phyloP scores from a whole-genome alignment of 768 basidiomycete species.

The Rhodocollybia butyracea region DNA sequence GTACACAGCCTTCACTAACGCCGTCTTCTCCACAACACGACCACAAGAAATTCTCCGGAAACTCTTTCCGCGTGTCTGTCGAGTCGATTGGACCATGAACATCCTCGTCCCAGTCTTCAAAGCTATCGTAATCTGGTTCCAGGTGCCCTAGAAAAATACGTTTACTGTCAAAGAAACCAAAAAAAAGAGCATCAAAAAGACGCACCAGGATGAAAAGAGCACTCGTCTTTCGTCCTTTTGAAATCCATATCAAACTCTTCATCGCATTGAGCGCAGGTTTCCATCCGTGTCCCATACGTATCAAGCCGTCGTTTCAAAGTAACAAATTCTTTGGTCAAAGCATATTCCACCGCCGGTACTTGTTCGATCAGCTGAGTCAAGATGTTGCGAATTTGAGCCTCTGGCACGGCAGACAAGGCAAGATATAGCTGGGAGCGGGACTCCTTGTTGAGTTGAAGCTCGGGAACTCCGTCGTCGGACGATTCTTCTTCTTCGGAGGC shows the following conservation, averaged over 20 bases:
- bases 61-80: slow-evolving; percentile 31
- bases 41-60: slow-evolving; percentile 49
- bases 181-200: background rate
- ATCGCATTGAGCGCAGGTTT: slow-evolving; percentile 46
- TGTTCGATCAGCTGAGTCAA: slow-evolving; percentile 35
- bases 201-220: slow-evolving; percentile 50
- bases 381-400: slow-evolving; percentile 40
- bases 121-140: slow-evolving; percentile 35
- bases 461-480: slow-evolving; percentile 27
- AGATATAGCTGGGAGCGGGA: slow-evolving; percentile 40
- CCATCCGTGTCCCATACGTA: slow-evolving; percentile 30
- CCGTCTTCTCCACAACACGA: slow-evolving; percentile 45
- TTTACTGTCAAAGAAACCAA: background rate
- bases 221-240: slow-evolving; percentile 36
- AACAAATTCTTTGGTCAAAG: slow-evolving; percentile 41
- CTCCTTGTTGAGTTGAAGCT: slow-evolving; percentile 34
- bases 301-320: slow-evolving; percentile 27
- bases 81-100: slow-evolving; percentile 47
- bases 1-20: slow-evolving; percentile 30
- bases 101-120: slow-evolving; percentile 46
- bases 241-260: slow-evolving; percentile 43
- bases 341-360: slow-evolving; percentile 38
- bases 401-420: slow-evolving; percentile 40
- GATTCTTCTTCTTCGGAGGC: too few relatives aligned
- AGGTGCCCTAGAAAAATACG: slow-evolving; percentile 32